These are phyloP conservation scores for Myriosclerotinia scirpicola DNA, from an alignment of 2,329 filamentous ascomycete species.

Conservation along the genomic window DNA sequence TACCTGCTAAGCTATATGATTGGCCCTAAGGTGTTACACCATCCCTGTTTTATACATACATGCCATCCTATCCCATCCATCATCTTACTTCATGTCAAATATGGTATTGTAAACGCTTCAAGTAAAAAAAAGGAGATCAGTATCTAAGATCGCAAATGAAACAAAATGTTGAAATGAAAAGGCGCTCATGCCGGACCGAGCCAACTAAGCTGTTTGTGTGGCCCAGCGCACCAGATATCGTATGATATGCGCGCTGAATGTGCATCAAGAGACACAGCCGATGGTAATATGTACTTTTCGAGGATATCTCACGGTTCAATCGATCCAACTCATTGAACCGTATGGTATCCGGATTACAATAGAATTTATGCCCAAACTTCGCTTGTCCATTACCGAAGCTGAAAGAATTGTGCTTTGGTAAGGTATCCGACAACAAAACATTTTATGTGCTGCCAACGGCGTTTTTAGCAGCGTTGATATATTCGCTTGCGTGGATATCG, in stretches of 20 bases:
- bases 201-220: conserved; percentile 1
- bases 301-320: conserved; percentile 6
- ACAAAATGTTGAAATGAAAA: background rate
- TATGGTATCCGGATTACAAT: conserved; percentile 1
- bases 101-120: background rate
- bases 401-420: conserved; percentile 15
- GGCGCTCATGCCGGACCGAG: background rate
- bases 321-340: conserved; percentile 14
- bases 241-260: background rate
- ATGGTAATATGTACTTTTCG: conserved; percentile 3
- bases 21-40: background rate
- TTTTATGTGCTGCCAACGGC: conserved; percentile 31
- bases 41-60: background rate
- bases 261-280: conserved; percentile 5
- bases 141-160: conserved; percentile 2
- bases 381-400: conserved; percentile 14
- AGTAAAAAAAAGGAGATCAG: background rate
- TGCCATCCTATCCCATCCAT: background rate
- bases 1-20: background rate
- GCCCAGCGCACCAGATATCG: background rate
- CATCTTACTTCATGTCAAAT: background rate
- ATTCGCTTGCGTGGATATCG: conserved; percentile 51
- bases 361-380: conserved; percentile 19
- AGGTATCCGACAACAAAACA: background rate
- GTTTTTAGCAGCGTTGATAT: conserved; percentile 38